Conservation (phyloP, 306 rosid species). For the Rubus parviflorus region DNA sequence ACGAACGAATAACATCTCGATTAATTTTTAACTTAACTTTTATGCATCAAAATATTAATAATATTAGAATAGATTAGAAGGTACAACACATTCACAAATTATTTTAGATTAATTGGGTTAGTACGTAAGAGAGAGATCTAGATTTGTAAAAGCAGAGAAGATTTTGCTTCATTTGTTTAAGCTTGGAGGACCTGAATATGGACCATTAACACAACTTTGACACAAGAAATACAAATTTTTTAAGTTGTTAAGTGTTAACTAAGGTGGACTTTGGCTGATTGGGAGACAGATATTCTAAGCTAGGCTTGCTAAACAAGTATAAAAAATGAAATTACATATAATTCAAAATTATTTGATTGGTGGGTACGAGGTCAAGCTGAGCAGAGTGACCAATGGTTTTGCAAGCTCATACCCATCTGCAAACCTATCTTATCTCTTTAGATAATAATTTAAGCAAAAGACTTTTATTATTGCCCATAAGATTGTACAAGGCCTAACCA, state of each 20-base stretch:
- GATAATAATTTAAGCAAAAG: conserved; percentile 7
- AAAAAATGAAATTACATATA: not conserved
- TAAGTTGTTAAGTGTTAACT: not conserved
- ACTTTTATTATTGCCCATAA: not conserved
- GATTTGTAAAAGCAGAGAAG: conserved; percentile 3
- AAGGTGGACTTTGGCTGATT: conserved; percentile 48
- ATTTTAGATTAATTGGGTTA: not conserved
- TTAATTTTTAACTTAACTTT: not conserved
- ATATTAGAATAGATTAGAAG: not conserved
- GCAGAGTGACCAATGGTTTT: conserved; percentile 32
- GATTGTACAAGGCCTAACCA: too few species aligned
- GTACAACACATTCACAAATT: not conserved
- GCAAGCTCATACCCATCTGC: conserved; percentile 19
- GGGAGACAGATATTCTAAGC: conserved; percentile 64
- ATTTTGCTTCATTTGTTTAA: conserved; percentile 15
- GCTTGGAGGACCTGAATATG: not conserved
- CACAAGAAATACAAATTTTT: not conserved
- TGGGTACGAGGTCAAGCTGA: conserved; percentile 41
- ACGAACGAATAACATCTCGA: not conserved
- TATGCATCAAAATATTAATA: not conserved
- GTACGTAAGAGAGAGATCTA: not conserved
- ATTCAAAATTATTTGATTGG: conserved; percentile 24
- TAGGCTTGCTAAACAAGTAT: conserved; percentile 13
- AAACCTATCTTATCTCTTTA: conserved; percentile 44
- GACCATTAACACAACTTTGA: conserved; percentile 12